Base-by-base conservation (phyloP, 352 stramenopile genomes). In the Phytophthora constricta region DNA sequence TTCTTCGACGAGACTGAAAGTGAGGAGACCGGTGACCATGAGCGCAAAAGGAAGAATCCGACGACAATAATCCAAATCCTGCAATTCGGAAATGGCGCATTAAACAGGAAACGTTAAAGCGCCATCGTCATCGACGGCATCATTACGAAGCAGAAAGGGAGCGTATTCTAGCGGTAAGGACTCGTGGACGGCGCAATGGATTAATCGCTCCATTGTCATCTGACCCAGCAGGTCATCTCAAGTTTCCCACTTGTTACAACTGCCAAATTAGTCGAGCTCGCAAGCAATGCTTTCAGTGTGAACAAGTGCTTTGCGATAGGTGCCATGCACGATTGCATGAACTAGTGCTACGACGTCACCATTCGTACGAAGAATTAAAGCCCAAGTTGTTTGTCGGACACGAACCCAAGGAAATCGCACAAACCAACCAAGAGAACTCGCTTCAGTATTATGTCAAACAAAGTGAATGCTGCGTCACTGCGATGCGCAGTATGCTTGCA, bases 241-340 rank as follows among this genome's bases (percentile, higher is more conserved):
- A 84, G 49, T 79, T 79, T 14, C 77, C 80, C 22, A 48, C 43
- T 3, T 92, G 84, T 50, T 68, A 84, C 14, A 89, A 89, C 43
- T 92, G 84, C 52, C 69, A 82, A 4, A 19, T 41, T 9, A 68
- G 61, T 41, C 71, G 77, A 61, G 78, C 82, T 16, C 68, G 72
- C 3, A 91, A 89, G 42, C 57, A 65, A 20, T 92, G 84, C 31
- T 62, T 75, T 14, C 51, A 68, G 17, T 92, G 84, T 41, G 80
- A 90, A 4, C 82, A 90, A 49, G 60, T 85, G 2, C 49, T 88
- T 2, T 92, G 84, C 51, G 80, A 90, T 65, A 80, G 78, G 14
- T 92, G 84, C 26, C 76, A 90, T 55, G 68, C 80, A 14, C 74
- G 77, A 1, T 63, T 92, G 2, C 84, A 92, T 55, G 78, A 89